These are phyloP conservation scores for Thielaviopsis musarum DNA, from an alignment of 2,329 filamentous ascomycete species.

Conservation along the genomic window DNA sequence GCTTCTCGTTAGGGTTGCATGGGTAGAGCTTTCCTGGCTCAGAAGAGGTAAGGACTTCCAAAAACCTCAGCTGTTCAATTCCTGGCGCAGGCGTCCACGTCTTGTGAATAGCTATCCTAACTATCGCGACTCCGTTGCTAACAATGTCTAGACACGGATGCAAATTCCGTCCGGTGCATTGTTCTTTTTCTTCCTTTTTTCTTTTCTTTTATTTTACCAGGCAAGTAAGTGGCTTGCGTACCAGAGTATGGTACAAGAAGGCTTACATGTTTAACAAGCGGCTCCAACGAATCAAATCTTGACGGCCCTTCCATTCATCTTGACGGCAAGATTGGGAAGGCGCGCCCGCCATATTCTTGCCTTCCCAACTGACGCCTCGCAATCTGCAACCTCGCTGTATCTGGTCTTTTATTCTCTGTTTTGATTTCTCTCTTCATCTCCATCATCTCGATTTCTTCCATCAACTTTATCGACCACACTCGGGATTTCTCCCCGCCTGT, in stretches of 20 bases:
- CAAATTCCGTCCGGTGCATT: slow-evolving; percentile 4
- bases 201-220: too few species aligned
- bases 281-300: too few species aligned
- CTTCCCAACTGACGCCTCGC: too few species aligned
- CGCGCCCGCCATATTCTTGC: too few species aligned
- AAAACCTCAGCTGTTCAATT: neutral
- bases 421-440: neutral
- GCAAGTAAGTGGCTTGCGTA: too few species aligned
- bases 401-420: neutral
- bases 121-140: neutral
- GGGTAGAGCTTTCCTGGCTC: slow-evolving; percentile 1
- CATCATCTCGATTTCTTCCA: neutral
- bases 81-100: neutral
- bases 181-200: neutral
- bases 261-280: too few species aligned
- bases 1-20: neutral
- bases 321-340: too few species aligned
- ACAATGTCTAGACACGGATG: slow-evolving; percentile 2
- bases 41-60: slow-evolving; percentile 5
- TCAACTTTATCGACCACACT: neutral
- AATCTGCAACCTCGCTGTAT: neutral
- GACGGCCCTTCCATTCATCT: too few species aligned
- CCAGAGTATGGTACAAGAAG: too few species aligned
- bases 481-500: neutral
- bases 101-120: neutral